Conservation (phyloP, 1,139 yeast species). For the Nakaseomyces glabratus region DNA sequence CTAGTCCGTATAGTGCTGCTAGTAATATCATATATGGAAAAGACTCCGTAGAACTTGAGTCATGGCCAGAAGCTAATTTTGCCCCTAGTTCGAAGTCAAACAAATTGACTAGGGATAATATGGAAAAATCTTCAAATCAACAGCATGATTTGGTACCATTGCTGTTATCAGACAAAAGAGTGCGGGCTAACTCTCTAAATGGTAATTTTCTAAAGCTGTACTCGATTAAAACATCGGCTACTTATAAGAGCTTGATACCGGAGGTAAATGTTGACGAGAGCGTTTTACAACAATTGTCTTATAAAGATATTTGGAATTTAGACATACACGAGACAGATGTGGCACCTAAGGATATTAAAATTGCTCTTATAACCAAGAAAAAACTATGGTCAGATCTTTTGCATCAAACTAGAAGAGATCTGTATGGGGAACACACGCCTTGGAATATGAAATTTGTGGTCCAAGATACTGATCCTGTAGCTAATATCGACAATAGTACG, state of each 20-base stretch:
- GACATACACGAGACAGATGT: conserved; percentile 19
- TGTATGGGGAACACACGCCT: conserved; percentile 23
- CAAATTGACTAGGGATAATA: neutral
- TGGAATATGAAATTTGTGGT: conserved; percentile 22
- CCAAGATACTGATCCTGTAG: neutral
- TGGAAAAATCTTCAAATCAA: neutral
- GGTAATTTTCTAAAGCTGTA: conserved; percentile 26
- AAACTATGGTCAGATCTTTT: conserved; percentile 29
- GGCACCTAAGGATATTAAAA: conserved; percentile 20
- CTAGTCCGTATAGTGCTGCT: conserved; percentile 1
- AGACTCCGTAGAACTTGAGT: conserved; percentile 22
- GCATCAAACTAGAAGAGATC: conserved; percentile 21
- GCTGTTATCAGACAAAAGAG: conserved; percentile 18
- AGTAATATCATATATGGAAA: conserved; percentile 11
- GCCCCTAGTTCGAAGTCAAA: conserved; percentile 6
- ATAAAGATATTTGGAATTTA: conserved; percentile 19
- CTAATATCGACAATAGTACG: conserved; percentile 1
- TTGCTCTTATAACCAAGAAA: conserved; percentile 27
- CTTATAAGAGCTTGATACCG: conserved; percentile 20
- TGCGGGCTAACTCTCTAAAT: conserved; percentile 23
- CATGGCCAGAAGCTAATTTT: conserved; percentile 19
- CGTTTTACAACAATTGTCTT: conserved; percentile 19
- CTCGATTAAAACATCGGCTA: conserved; percentile 25
- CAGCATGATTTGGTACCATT: conserved; percentile 6
- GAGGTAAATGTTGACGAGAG: conserved; percentile 27